Evolutionary conservation across 331 rosid species (phyloP).

Genomic region (Quercus tomentella): DNA sequence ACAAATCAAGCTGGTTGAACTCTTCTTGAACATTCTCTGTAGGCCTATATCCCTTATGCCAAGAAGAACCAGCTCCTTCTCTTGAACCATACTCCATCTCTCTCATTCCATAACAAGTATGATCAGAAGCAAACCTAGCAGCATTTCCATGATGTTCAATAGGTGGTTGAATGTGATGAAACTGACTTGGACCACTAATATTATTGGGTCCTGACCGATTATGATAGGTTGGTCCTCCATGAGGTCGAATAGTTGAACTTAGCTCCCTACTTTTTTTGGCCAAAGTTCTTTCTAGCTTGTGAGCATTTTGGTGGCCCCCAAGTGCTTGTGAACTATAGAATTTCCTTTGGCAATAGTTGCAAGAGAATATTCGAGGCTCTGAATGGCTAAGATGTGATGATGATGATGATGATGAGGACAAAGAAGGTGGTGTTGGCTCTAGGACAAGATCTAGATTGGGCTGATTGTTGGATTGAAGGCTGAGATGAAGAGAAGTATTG

Average conservation of each 20-base stretch:
- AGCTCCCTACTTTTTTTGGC: constrained; percentile 84
- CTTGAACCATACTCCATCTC: constrained; percentile 24
- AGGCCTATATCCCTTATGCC: constrained; percentile 30
- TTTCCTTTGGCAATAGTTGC: constrained; percentile 93
- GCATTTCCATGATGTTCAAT: constrained; percentile 22
- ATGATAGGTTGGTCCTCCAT: constrained; percentile 1
- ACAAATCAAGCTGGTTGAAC: constrained; percentile 75
- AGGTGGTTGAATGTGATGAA: constrained; percentile 7
- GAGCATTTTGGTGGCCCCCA: constrained; percentile 98
- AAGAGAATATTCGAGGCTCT: constrained; percentile 64
- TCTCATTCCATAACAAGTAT: constrained; percentile 12
- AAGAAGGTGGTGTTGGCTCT: constrained; percentile 43
- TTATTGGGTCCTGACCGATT: constrained; percentile 7
- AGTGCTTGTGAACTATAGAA: constrained; percentile 90
- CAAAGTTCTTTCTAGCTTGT: constrained; percentile 80
- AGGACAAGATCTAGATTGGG: constrained; percentile 59
- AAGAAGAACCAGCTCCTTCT: constrained; percentile 27
- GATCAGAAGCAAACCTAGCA: constrained; percentile 15
- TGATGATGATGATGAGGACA: constrained; percentile 43
- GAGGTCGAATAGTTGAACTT: constrained; percentile 28
- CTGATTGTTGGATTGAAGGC: constrained; percentile 26
- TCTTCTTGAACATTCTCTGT: constrained; percentile 60
- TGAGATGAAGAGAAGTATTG: constrained; percentile 43
- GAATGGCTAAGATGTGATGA: constrained; percentile 11
- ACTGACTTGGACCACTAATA: not conserved